Evolutionary conservation across 768 basidiomycete genomes (phyloP).

Genomic region (Leccinum imitatum): DNA sequence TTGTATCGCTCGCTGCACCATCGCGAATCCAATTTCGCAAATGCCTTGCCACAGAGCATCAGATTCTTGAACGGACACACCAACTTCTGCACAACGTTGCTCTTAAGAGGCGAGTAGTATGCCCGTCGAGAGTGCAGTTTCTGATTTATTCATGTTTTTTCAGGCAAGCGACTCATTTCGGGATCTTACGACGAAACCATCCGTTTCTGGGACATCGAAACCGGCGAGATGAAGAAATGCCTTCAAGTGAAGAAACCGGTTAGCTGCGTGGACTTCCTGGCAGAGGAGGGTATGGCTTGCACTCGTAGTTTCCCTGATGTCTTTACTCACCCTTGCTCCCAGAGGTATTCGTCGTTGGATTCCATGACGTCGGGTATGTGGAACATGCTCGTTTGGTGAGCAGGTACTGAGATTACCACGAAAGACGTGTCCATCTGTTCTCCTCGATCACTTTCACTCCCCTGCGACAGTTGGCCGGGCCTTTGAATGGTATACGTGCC

Average conservation of each 20-base stretch:
- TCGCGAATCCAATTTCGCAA: constrained; percentile 80
- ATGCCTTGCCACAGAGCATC: constrained; percentile 73
- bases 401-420: constrained; percentile 1
- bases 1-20: constrained; percentile 81
- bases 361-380: constrained; percentile 85
- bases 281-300: constrained; percentile 62
- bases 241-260: constrained; percentile 86
- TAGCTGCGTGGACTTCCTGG: constrained; percentile 84
- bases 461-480: constrained; percentile 79
- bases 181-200: constrained; percentile 93
- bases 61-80: constrained; percentile 82
- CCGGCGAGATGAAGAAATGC: constrained; percentile 68
- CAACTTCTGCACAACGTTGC: constrained; percentile 82
- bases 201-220: constrained; percentile 84
- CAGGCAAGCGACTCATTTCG: constrained; percentile 78
- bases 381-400: not conserved
- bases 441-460: constrained; percentile 83
- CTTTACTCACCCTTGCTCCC: constrained; percentile 7
- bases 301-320: not conserved
- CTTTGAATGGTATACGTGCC: constrained; percentile 87
- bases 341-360: constrained; percentile 92
- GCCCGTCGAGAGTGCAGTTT: not conserved
- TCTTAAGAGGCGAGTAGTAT: constrained; percentile 48
- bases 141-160: not conserved
- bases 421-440: constrained; percentile 84